A percentile compares a stretch with the other conserved stretches of the same genome.
Evolutionary conservation across 495 filamentous ascomycete species (phyloP).

Genomic region (Hypoxylon intermedium): DNA sequence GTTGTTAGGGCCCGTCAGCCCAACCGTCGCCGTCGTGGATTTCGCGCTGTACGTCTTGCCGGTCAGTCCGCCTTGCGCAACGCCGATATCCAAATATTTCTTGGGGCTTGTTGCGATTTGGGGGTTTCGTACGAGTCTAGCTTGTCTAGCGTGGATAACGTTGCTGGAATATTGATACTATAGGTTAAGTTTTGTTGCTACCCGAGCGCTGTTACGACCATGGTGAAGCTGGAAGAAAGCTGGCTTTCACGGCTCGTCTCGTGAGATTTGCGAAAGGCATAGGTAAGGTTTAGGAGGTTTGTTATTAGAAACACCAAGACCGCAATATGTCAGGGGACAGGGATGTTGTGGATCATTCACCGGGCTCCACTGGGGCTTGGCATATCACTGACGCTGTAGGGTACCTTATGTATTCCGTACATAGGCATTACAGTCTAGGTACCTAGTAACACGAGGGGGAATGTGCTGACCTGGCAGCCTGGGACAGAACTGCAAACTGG

Average conservation of each 20-base stretch:
- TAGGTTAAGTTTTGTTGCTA: conserved; percentile 17
- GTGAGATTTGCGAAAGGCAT: conserved; percentile 31
- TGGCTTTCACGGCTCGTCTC: conserved; percentile 25
- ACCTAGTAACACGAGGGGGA: conserved; percentile 19
- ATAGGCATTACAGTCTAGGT: no score
- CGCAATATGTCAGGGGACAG: conserved; percentile 26
- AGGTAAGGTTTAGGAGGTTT: conserved; percentile 24
- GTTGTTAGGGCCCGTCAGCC: conserved; percentile 13
- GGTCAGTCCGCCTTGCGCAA: conserved; percentile 18
- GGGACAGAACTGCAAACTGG: no score
- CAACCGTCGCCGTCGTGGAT: conserved; percentile 8
- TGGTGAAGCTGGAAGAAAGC: conserved; percentile 22
- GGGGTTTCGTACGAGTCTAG: conserved; percentile 17
- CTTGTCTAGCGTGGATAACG: not conserved
- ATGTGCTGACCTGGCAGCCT: no score
- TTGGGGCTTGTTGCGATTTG: not conserved
- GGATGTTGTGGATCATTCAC: conserved; percentile 24
- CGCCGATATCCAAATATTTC: conserved; percentile 1
- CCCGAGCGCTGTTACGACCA: conserved; percentile 21
- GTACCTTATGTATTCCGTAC: no score
- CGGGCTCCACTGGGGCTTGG: conserved; percentile 29
- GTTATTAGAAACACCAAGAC: conserved; percentile 18
- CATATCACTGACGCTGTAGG: conserved; percentile 17
- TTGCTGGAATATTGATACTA: conserved; percentile 5
- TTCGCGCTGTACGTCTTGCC: conserved; percentile 15